Percentiles rank a stretch among this genome's conserved stretches.
These are phyloP conservation scores for Fusarium sp. DNA, from an alignment of 2,329 filamentous ascomycete genomes.

Conservation along the genomic window DNA sequence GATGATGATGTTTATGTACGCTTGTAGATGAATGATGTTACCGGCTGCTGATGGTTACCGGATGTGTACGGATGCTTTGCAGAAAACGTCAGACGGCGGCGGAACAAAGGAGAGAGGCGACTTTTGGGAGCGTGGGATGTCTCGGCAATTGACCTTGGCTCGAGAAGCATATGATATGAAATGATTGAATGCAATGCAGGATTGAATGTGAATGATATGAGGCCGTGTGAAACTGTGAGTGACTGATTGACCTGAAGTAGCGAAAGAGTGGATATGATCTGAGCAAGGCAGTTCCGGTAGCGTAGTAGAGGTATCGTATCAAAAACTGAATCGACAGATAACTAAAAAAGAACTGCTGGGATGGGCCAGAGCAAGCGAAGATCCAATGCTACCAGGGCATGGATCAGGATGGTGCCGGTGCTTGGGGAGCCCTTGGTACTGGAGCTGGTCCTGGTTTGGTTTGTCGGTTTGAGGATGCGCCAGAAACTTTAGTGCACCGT, in stretches of 20 bases:
- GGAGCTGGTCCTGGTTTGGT: neutral
- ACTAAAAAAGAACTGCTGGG: slow-evolving; percentile 26
- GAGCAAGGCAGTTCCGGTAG: slow-evolving; percentile 29
- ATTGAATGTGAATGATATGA: slow-evolving; percentile 25
- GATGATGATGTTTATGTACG: slow-evolving; percentile 26
- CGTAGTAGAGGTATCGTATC: slow-evolving; percentile 28
- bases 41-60: slow-evolving; percentile 40
- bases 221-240: slow-evolving; percentile 4
- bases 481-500: slow-evolving; percentile 33
- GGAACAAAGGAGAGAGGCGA: slow-evolving; percentile 20
- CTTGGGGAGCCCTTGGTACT: neutral
- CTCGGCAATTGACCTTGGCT: slow-evolving; percentile 10
- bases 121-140: slow-evolving; percentile 8
- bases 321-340: slow-evolving; percentile 31
- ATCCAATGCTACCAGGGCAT: slow-evolving; percentile 34
- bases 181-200: neutral
- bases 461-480: slow-evolving; percentile 31
- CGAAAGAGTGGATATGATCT: slow-evolving; percentile 31
- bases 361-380: slow-evolving; percentile 34
- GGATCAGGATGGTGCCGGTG: slow-evolving; percentile 9
- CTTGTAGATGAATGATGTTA: slow-evolving; percentile 31
- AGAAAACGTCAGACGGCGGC: slow-evolving; percentile 29
- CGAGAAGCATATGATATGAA: slow-evolving; percentile 20
- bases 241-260: slow-evolving; percentile 2
- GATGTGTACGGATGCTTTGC: slow-evolving; percentile 35